phyloP scores from a whole-genome alignment of 1,139 yeast species.

The Saccharomyces hybrid region DNA sequence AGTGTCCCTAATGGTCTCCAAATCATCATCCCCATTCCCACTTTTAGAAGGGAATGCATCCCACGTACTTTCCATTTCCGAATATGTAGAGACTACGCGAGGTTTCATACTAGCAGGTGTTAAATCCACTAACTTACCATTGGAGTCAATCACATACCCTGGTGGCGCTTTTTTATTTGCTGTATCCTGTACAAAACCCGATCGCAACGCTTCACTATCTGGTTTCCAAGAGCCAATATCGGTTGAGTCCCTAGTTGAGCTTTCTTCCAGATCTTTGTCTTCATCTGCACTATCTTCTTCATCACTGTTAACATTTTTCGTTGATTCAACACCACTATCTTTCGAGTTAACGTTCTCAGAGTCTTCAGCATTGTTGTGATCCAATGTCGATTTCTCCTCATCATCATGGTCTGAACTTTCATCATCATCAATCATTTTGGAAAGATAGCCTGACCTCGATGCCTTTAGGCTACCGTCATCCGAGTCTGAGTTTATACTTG shows the following conservation, averaged over 20 bases:
- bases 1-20: conserved; percentile 30
- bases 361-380: background rate
- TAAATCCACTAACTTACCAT: conserved; percentile 25
- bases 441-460: conserved; percentile 23
- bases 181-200: conserved; percentile 27
- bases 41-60: conserved; percentile 29
- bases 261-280: background rate
- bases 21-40: conserved; percentile 19
- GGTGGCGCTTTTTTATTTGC: conserved; percentile 25
- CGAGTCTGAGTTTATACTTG: conserved; percentile 4
- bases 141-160: conserved; percentile 28
- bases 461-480: conserved; percentile 12
- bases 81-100: conserved; percentile 25
- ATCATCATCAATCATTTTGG: conserved; percentile 14
- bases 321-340: background rate
- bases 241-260: background rate
- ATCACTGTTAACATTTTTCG: background rate
- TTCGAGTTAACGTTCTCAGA: background rate
- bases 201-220: conserved; percentile 27
- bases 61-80: conserved; percentile 32
- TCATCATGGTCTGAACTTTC: background rate
- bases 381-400: conserved; percentile 1
- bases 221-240: conserved; percentile 22
- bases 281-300: background rate
- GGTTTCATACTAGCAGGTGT: conserved; percentile 27